phyloP scores from a whole-genome alignment of 441 rosid genomes.

The Isatis lusitanica region DNA sequence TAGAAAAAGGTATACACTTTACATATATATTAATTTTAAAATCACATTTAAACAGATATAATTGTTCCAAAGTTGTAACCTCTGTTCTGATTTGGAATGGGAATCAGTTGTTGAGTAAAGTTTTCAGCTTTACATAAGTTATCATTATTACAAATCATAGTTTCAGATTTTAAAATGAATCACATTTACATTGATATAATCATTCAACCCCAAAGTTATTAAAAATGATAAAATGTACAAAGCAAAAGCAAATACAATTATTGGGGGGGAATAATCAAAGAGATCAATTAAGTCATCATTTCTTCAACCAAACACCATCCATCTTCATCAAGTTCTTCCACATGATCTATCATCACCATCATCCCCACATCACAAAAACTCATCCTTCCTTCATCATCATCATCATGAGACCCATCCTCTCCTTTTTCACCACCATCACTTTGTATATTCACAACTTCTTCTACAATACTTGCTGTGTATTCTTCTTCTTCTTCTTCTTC shows the following conservation, averaged over 20 bases:
- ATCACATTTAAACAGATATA: neutral
- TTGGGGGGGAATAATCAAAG: slow-evolving; percentile 25
- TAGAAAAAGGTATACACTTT: neutral
- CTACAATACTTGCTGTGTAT: slow-evolving; percentile 23
- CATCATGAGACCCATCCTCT: neutral
- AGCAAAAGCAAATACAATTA: slow-evolving; percentile 20
- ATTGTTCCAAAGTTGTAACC: neutral
- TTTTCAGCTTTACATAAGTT: slow-evolving; percentile 4
- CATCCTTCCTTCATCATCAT: slow-evolving; percentile 31
- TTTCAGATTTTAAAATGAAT: slow-evolving; percentile 25
- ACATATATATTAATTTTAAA: neutral
- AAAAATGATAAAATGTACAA: slow-evolving; percentile 11
- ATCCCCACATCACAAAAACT: slow-evolving; percentile 41
- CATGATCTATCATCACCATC: slow-evolving; percentile 29
- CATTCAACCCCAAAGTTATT: slow-evolving; percentile 15
- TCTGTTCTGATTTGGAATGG: neutral
- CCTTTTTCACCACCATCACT: neutral
- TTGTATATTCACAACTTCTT: slow-evolving; percentile 16
- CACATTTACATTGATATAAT: slow-evolving; percentile 21
- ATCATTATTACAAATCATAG: slow-evolving; percentile 16
- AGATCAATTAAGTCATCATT: slow-evolving; percentile 33
- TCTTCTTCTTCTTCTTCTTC: slow-evolving; percentile 8
- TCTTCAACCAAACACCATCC: slow-evolving; percentile 63
- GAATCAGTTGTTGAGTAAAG: slow-evolving; percentile 1
- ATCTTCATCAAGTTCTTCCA: slow-evolving; percentile 49